A percentile compares a stretch with the other conserved stretches of the same genome.
These are phyloP conservation scores for Prinsepia uniflora DNA, from an alignment of 306 rosid genomes.

Conservation along the genomic window DNA sequence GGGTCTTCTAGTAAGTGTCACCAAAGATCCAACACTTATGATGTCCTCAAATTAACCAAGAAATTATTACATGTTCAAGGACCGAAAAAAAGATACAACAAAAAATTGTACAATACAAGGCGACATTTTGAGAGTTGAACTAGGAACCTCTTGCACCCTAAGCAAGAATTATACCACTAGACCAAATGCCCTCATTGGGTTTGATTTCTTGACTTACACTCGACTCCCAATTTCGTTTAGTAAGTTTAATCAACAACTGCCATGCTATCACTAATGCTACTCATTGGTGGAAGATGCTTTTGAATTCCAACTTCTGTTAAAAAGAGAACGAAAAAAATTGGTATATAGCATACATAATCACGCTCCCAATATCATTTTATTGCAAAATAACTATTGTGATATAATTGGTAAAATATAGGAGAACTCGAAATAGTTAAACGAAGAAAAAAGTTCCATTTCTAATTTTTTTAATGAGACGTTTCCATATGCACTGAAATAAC, in stretches of 20 bases:
- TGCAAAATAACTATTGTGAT: too few species aligned
- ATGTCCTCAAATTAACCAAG: neutral
- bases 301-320: too few species aligned
- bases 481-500: neutral
- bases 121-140: slow-evolving; percentile 19
- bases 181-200: neutral
- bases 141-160: slow-evolving; percentile 18
- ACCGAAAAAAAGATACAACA: too few species aligned
- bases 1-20: neutral
- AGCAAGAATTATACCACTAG: slow-evolving; percentile 21
- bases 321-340: too few species aligned
- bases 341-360: too few species aligned
- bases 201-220: neutral
- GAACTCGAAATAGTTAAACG: too few species aligned
- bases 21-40: slow-evolving; percentile 1
- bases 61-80: neutral
- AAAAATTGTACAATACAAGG: neutral
- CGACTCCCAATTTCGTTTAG: too few species aligned
- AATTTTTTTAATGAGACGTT: neutral
- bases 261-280: too few species aligned
- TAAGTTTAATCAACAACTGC: too few species aligned
- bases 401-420: too few species aligned
- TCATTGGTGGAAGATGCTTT: too few species aligned
- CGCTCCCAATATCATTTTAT: too few species aligned
- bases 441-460: neutral